phyloP scores from a whole-genome alignment of 768 basidiomycete species.

The Leccinum obscurum region DNA sequence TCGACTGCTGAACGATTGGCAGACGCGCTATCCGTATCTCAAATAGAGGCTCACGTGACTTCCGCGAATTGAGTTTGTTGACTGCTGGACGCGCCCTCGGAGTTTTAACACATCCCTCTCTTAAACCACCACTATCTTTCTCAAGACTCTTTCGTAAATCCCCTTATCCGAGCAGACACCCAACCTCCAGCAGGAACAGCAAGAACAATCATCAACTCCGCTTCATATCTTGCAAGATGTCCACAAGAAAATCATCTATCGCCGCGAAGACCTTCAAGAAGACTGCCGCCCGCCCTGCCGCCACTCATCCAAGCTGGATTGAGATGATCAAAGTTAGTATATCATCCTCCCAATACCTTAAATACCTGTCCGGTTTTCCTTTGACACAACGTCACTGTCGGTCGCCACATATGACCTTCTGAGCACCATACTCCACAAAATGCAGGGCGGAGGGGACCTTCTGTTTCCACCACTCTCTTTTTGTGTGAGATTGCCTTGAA shows the following conservation, averaged over 20 bases:
- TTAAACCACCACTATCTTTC: constrained; percentile 51
- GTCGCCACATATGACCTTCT: constrained; percentile 9
- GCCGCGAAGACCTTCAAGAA: constrained; percentile 45
- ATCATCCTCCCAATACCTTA: constrained; percentile 12
- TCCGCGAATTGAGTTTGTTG: constrained; percentile 41
- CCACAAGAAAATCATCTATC: constrained; percentile 46
- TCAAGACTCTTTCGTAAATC: constrained; percentile 22
- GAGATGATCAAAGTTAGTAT: constrained; percentile 79
- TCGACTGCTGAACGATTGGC: constrained; percentile 10
- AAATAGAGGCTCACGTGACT: constrained; percentile 38
- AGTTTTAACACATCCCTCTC: constrained; percentile 42
- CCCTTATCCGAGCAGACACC: constrained; percentile 17
- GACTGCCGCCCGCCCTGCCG: constrained; percentile 32
- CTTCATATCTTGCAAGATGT: constrained; percentile 29
- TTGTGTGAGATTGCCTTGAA: constrained; percentile 15
- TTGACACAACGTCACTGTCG: constrained; percentile 5
- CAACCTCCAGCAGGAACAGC: constrained; percentile 15
- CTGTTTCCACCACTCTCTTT: constrained; percentile 9
- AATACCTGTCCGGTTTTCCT: constrained; percentile 14
- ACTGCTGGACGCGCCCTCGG: constrained; percentile 41
- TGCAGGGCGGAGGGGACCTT: constrained; percentile 42
- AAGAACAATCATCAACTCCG: constrained; percentile 15
- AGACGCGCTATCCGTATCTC: constrained; percentile 29
- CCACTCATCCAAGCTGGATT: constrained; percentile 55
- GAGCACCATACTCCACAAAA: constrained; percentile 25